Evolutionary conservation across 805 yeast genomes (phyloP), one percentile per base, ranked within the genome.

Genomic region (Monosporozyma unispora): DNA sequence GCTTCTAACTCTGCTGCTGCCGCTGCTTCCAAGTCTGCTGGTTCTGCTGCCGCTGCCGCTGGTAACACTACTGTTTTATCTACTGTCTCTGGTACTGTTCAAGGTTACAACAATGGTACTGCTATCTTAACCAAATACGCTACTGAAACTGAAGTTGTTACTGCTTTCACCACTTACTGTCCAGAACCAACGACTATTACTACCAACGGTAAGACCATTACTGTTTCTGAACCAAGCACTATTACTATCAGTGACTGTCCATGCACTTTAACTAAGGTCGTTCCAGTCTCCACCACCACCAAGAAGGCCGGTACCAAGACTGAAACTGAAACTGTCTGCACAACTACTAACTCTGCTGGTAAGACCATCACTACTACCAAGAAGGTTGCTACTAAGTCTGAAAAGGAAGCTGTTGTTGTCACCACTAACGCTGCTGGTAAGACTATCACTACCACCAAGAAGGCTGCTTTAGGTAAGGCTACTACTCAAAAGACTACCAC

Each of bases 91-190:
- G n/a, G n/a, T n/a, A n/a, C n/a, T 31, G 3, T 18, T 41, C 22
- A 19, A 45, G 18, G 27, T 31, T 25, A n/a, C n/a, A 23, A 12
- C n/a, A 29, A 29, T 29, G 33, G 16, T 27, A 37, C 39, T 46
- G 27, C 4, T 25, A 25, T 25, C 8, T 50, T 19, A 29, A 49
- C 52, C n/a, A 31, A 31, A 8, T 37, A 8, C 22, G 27, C 39
- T 44, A 51, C 64, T 45, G 58, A 52, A 29, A 57, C 56, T 38
- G 61, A 55, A 55, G 81, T 80, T 54, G 87, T 83, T 64, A 80
- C 87, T 62, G 82, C 73, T 63, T 77, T 73, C 78, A 80, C 85
- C 71, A 85, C 95, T 60, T 85, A 82, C 84, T 86, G 95, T 72
- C 95, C 95, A 68, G 72, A 63, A 55, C 70, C 95, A 47, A 87